A percentile compares a stretch with the other conserved stretches of the same genome.
phyloP scores from a whole-genome alignment of 2,329 filamentous ascomycete species.

The Onygenales sp. region DNA sequence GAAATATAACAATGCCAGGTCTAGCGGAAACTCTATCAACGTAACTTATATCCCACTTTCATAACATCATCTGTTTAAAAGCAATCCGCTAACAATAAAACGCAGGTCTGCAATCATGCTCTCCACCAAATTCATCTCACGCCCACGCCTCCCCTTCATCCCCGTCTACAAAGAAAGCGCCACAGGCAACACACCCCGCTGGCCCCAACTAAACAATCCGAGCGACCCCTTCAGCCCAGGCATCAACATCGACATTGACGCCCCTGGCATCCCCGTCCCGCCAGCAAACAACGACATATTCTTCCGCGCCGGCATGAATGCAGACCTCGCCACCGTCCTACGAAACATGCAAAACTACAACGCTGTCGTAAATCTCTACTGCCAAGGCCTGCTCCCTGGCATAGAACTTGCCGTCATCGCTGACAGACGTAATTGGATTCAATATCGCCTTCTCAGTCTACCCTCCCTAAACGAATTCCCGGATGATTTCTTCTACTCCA shows the following conservation, averaged over 20 bases:
- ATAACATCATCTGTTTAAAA: background rate
- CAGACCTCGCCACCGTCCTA: conserved; percentile 11
- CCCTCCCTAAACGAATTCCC: conserved; percentile 17
- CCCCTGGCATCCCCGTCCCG: background rate
- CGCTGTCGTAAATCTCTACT: conserved; percentile 15
- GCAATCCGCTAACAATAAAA: background rate
- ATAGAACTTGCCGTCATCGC: conserved; percentile 12
- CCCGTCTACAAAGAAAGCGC: conserved; percentile 14
- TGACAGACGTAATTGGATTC: conserved; percentile 32
- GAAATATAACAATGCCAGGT: conserved; percentile 26
- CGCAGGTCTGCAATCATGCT: conserved; percentile 16
- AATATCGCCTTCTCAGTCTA: conserved; percentile 26
- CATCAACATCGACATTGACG: background rate
- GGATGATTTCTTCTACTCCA: conserved; percentile 2
- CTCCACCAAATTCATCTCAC: conserved; percentile 15
- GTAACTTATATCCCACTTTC: conserved; percentile 15
- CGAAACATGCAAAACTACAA: conserved; percentile 20
- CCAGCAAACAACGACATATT: background rate
- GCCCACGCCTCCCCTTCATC: conserved; percentile 16
- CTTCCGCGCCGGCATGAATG: conserved; percentile 2
- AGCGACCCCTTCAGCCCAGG: background rate
- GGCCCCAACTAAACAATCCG: conserved; percentile 4
- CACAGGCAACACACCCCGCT: conserved; percentile 11
- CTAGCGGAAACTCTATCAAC: conserved; percentile 29
- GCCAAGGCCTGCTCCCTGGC: conserved; percentile 12